Base-by-base conservation (phyloP, 164 flowering plant genomes). In the Chimonanthus salicifolius region DNA sequence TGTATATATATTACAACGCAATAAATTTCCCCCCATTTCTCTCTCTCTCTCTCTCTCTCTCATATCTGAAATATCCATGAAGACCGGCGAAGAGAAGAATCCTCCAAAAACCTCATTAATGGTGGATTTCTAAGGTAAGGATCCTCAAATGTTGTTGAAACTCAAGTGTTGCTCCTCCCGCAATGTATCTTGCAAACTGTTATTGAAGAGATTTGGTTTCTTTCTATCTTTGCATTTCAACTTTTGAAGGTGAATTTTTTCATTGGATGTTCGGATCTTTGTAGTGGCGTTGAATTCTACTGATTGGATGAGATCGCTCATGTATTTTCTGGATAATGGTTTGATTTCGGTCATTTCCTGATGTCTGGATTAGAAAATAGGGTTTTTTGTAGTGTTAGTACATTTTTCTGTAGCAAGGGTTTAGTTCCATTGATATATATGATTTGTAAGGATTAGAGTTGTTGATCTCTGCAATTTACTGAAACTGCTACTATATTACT, bases 71-170 rank as follows among this genome's bases (percentile, higher is more conserved):
- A 49, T 47, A 66, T 7, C 7, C 33, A 65, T 10, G 15, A 8
- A 65, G 54, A 67, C 68, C 69, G 74, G 63, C 51, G 65, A 43
- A 47, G 20, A 46, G 18, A 43, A n/a, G 33, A 68, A 48, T 16
- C 72, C 71, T 71, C 73, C 50, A 75, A 33, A 58, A 68, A 64
- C 72, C 63, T 78, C 75, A 73, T 65, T 74, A 73, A 76, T 78
- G 82, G 81, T 68, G 65, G 78, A 68, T 78, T 74, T 67, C 18
- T 79, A 51, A 83, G 84, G 84, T 81, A 75, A 21, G 63, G 15
- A 4, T 15, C 60, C 11, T 10, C 16, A 11, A 13, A 10, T 9
- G 16, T 9, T 51, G 9, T 51, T n/a, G 4, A 13, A 54, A 11
- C 6, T 10, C 5, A 10, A 13, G 11, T n/a, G 10, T 4, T 54